Conservation (phyloP, 495 filamentous ascomycete species). For the Schizothecium vesticola region DNA sequence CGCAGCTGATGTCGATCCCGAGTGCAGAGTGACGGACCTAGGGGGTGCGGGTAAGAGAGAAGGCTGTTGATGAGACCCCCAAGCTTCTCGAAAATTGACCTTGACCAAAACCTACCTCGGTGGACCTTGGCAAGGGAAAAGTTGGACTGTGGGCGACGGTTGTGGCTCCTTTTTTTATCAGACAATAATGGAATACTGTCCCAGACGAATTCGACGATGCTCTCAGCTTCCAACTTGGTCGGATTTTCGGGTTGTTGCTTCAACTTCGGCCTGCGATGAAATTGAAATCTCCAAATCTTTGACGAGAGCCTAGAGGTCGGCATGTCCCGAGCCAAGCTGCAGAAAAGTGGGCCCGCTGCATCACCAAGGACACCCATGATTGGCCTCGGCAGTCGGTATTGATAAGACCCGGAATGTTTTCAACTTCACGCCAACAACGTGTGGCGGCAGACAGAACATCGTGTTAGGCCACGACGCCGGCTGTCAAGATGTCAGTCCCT, state of each 20-base stretch:
- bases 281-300: neutral
- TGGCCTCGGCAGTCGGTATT: neutral
- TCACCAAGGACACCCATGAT: neutral
- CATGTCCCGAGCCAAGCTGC: neutral
- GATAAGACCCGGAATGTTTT: constrained; percentile 5
- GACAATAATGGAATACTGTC: no score
- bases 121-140: neutral
- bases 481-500: constrained; percentile 61
- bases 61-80: no score
- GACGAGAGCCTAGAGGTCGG: neutral
- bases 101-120: neutral
- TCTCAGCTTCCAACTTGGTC: no score
- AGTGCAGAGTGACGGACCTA: neutral
- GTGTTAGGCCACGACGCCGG: neutral
- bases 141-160: neutral
- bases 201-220: neutral
- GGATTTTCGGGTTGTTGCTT: no score
- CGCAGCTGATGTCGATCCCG: neutral
- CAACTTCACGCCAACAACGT: constrained; percentile 8
- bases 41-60: no score
- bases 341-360: neutral
- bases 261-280: neutral
- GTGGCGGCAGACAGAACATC: neutral
- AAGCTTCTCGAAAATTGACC: neutral
- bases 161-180: neutral